Conservation (phyloP, 192 early-diverging fungal species). For the Podila minutissima region DNA sequence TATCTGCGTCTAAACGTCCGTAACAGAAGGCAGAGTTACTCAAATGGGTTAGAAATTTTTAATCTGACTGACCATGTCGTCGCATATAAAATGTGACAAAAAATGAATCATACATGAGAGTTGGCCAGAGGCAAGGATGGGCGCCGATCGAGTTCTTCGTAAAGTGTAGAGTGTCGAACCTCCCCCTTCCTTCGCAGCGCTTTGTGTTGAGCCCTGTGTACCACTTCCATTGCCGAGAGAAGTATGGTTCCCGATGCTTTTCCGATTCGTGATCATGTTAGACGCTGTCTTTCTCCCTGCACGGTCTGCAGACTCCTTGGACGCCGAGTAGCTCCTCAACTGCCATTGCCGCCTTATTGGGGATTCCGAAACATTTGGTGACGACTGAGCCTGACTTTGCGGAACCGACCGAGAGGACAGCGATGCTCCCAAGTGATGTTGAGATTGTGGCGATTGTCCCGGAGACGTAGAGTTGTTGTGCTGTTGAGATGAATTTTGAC, state of each 20-base stretch:
- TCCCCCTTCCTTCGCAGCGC: neutral
- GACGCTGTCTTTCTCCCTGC: constrained; percentile 12
- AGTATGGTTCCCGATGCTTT: neutral
- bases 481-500: neutral
- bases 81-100: neutral
- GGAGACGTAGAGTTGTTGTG: neutral
- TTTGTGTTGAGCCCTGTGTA: neutral
- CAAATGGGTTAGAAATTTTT: neutral
- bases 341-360: constrained; percentile 11
- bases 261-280: constrained; percentile 10
- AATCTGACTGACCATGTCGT: neutral
- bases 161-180: constrained; percentile 7
- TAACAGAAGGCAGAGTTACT: neutral
- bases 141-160: constrained; percentile 37
- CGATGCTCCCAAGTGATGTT: neutral
- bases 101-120: constrained; percentile 32
- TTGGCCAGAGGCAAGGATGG: constrained; percentile 31
- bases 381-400: neutral
- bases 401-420: no score
- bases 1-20: constrained; percentile 33
- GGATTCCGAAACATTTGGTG: neutral
- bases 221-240: neutral
- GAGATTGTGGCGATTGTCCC: neutral
- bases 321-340: neutral
- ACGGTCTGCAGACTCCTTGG: neutral